These are phyloP conservation scores for Glonium stellatum DNA, from an alignment of 495 filamentous ascomycete genomes.

Conservation along the genomic window DNA sequence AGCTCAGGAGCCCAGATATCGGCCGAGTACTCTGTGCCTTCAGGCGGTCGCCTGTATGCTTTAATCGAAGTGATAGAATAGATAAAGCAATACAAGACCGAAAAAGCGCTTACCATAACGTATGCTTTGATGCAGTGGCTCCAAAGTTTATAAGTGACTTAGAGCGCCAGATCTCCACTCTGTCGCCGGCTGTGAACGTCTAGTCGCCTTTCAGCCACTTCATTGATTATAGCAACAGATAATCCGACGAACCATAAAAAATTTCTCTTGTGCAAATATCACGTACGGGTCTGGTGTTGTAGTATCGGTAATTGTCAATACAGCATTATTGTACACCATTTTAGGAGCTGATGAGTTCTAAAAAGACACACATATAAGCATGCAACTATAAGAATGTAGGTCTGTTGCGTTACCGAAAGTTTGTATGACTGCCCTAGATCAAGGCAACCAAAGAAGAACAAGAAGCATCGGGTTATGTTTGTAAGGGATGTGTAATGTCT, in stretches of 20 bases:
- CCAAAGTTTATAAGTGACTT: slow-evolving; percentile 26
- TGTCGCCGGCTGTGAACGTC: slow-evolving; percentile 32
- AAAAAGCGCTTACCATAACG: slow-evolving; percentile 22
- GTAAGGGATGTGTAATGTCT: too few relatives aligned
- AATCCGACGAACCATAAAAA: background rate
- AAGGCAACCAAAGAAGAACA: too few relatives aligned
- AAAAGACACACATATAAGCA: too few relatives aligned
- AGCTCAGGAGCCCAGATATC: slow-evolving; percentile 37
- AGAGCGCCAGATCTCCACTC: slow-evolving; percentile 33
- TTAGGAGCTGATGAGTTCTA: too few relatives aligned
- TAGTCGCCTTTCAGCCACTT: background rate
- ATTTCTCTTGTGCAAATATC: background rate
- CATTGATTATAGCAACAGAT: background rate
- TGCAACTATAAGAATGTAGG: too few relatives aligned
- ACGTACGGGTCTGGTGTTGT: background rate
- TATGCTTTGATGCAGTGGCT: slow-evolving; percentile 16
- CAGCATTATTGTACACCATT: background rate
- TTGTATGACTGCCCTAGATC: too few relatives aligned
- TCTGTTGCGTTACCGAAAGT: too few relatives aligned
- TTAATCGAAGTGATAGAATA: background rate
- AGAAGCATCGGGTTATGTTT: too few relatives aligned
- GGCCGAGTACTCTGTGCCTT: slow-evolving; percentile 21
- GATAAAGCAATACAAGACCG: background rate
- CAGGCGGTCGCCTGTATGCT: slow-evolving; percentile 22
- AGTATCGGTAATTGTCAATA: background rate